These are phyloP conservation scores for Cryptococcus hybrid DNA, from an alignment of 1,284 basidiomycete species.

Conservation along the genomic window DNA sequence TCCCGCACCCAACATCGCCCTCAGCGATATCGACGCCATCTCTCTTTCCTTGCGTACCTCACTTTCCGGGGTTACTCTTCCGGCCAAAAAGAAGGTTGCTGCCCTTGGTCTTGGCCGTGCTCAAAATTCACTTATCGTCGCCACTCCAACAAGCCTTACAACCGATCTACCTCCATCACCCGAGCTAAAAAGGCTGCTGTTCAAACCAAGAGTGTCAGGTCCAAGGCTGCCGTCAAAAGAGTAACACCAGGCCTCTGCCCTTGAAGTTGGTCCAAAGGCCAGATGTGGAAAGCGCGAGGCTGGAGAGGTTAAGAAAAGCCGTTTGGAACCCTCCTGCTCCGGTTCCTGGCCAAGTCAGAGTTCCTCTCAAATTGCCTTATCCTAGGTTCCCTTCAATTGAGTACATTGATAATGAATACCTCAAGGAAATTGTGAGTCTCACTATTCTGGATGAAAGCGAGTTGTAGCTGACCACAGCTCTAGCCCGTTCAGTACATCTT, in stretches of 20 bases:
- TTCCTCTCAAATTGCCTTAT: conserved; percentile 18
- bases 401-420: background rate
- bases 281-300: no score
- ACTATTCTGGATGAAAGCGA: background rate
- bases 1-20: background rate
- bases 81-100: conserved; percentile 2
- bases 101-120: conserved; percentile 21
- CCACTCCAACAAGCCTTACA: conserved; percentile 18
- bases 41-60: conserved; percentile 12
- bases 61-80: conserved; percentile 4
- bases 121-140: conserved; percentile 12
- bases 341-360: conserved; percentile 3
- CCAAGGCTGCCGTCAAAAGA: background rate
- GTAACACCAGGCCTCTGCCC: background rate
- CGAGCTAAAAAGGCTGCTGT: conserved; percentile 20
- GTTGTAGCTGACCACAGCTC: background rate
- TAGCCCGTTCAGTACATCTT: conserved; percentile 29
- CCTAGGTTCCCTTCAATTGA: conserved; percentile 18
- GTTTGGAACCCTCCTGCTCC: background rate
- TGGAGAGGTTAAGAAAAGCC: background rate
- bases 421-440: conserved; percentile 24
- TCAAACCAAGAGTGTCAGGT: background rate
- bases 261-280: no score
- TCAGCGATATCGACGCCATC: conserved; percentile 17
- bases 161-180: conserved; percentile 14